Evolutionary conservation across 768 basidiomycete species (phyloP).

Genomic region (Hypsizygus marmoreus): DNA sequence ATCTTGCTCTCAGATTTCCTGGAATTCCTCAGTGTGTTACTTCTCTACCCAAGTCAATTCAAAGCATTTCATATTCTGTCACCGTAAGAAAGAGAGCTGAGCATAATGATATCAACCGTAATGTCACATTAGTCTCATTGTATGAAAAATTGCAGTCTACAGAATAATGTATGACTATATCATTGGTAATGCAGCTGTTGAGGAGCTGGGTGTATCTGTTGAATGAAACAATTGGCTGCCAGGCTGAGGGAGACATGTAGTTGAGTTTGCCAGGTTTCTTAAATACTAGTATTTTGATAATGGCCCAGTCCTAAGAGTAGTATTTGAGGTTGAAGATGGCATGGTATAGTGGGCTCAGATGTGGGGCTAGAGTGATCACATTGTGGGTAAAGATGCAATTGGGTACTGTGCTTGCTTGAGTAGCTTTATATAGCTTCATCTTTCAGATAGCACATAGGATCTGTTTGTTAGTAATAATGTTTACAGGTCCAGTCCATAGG

Average conservation of each 20-base stretch:
- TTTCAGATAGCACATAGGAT: not conserved
- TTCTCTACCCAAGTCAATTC: too few relatives aligned
- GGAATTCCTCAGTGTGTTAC: too few relatives aligned
- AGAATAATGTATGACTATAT: too few relatives aligned
- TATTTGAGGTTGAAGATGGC: not conserved
- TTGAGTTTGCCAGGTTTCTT: not conserved
- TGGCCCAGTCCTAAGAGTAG: not conserved
- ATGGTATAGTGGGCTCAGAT: not conserved
- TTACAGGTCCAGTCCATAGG: too few relatives aligned
- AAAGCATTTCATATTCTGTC: too few relatives aligned
- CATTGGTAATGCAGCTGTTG: not conserved
- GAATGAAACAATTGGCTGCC: not conserved
- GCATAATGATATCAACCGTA: too few relatives aligned
- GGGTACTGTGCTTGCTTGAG: not conserved
- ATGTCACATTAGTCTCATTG: too few relatives aligned
- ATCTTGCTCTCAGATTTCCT: too few relatives aligned
- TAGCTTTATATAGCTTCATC: constrained; percentile 1
- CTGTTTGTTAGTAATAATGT: not conserved
- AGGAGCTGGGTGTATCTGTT: not conserved
- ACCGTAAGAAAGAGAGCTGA: too few relatives aligned
- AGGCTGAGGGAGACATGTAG: not conserved
- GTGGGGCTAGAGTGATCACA: not conserved
- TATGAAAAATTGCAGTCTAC: too few relatives aligned
- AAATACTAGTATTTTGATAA: not conserved
- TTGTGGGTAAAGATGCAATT: not conserved